phyloP scores from a whole-genome alignment of 164 flowering plant genomes.

The Vitis rotundifolia region DNA sequence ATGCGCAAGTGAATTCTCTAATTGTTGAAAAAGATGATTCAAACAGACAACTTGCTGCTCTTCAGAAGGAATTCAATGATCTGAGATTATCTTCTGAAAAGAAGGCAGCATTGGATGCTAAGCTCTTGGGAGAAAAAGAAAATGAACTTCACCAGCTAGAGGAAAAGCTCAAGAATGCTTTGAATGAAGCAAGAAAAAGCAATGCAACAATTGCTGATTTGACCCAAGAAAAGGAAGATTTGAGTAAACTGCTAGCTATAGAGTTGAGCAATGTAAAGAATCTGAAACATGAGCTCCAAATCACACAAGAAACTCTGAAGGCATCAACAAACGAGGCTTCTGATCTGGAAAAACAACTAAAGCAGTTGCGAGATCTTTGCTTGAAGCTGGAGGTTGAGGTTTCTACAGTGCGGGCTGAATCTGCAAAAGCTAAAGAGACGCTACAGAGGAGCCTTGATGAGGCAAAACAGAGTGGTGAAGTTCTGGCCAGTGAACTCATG shows the following conservation, averaged over 20 bases:
- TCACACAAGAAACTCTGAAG: slow-evolving; percentile 41
- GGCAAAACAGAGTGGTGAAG: slow-evolving; percentile 37
- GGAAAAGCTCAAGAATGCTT: slow-evolving; percentile 46
- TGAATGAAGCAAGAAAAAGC: slow-evolving; percentile 33
- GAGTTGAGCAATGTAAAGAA: slow-evolving; percentile 40
- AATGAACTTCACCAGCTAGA: slow-evolving; percentile 43
- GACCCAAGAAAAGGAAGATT: slow-evolving; percentile 53
- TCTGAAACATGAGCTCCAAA: slow-evolving; percentile 52
- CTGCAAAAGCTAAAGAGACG: slow-evolving; percentile 32
- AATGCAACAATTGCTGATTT: slow-evolving; percentile 39
- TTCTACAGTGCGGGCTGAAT: slow-evolving; percentile 45
- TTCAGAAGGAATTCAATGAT: slow-evolving; percentile 41
- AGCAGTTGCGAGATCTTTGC: slow-evolving; percentile 38
- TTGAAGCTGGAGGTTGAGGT: slow-evolving; percentile 59
- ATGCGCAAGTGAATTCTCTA: slow-evolving; percentile 37
- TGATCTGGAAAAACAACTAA: slow-evolving; percentile 42
- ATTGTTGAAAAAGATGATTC: slow-evolving; percentile 51
- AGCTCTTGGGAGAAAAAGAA: slow-evolving; percentile 50
- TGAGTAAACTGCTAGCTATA: slow-evolving; percentile 39
- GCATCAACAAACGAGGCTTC: slow-evolving; percentile 50
- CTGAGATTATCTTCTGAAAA: slow-evolving; percentile 56
- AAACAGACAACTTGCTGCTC: slow-evolving; percentile 28
- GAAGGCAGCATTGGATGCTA: slow-evolving; percentile 52
- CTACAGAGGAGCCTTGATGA: slow-evolving; percentile 51
- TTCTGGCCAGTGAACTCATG: slow-evolving; percentile 49